phyloP scores from a whole-genome alignment of 2,329 filamentous ascomycete species.

The Sclerotinia minor region DNA sequence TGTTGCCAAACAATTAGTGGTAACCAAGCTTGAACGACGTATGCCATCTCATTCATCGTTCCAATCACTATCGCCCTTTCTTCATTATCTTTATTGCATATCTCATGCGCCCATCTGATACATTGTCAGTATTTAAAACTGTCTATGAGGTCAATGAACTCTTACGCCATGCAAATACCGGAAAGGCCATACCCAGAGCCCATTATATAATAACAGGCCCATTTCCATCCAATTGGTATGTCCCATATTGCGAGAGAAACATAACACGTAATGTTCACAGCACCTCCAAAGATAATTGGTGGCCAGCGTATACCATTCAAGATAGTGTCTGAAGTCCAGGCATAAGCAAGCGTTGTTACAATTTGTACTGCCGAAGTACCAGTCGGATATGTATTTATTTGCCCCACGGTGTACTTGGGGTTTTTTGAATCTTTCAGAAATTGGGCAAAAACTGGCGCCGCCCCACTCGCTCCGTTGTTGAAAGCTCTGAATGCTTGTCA shows the following conservation, averaged over 20 bases:
- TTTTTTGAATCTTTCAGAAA: conserved; percentile 47
- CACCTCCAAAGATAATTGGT: conserved; percentile 54
- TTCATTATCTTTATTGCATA: conserved; percentile 58
- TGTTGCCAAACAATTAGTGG: conserved; percentile 67
- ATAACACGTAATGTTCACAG: conserved; percentile 23
- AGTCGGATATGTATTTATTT: conserved; percentile 41
- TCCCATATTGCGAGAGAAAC: conserved; percentile 49
- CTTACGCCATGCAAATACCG: conserved; percentile 48
- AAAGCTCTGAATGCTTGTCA: conserved; percentile 10
- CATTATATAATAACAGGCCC: conserved; percentile 58
- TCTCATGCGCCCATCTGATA: conserved; percentile 53
- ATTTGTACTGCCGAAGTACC: conserved; percentile 35
- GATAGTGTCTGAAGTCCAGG: conserved; percentile 39
- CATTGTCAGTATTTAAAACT: not conserved
- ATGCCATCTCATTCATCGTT: conserved; percentile 68
- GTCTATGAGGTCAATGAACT: not conserved
- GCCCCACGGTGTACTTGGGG: conserved; percentile 35
- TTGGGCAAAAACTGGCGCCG: conserved; percentile 44
- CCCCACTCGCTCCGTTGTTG: conserved; percentile 14
- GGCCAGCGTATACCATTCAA: conserved; percentile 38
- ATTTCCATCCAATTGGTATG: conserved; percentile 56
- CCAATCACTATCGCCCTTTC: conserved; percentile 66
- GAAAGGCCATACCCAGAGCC: conserved; percentile 45
- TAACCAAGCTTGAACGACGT: conserved; percentile 69
- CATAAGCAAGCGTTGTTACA: conserved; percentile 37